Evolutionary conservation across 257 asterid species (phyloP).

Genomic region (Catharanthus roseus): DNA sequence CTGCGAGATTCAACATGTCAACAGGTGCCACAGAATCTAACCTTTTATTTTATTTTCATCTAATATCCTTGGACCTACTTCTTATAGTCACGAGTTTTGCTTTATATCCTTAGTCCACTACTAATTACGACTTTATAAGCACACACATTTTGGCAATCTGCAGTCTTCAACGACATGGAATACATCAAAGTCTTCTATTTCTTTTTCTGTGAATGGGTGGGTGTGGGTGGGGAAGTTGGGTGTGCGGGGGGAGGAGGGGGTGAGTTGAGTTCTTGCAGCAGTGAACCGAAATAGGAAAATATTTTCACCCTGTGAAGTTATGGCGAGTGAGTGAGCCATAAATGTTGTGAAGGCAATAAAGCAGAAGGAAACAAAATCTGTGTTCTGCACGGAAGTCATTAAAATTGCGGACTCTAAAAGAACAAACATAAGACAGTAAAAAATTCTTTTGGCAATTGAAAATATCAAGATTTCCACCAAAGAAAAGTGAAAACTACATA

Average conservation of each 20-base stretch:
- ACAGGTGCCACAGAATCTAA: not conserved
- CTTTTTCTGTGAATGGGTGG: not conserved
- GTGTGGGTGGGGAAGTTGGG: too few species aligned
- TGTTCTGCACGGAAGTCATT: not conserved
- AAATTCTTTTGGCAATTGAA: not conserved
- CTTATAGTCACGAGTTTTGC: not conserved
- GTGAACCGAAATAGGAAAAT: not conserved
- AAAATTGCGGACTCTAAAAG: not conserved
- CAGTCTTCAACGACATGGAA: not conserved
- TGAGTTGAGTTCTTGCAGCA: not conserved
- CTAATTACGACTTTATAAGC: not conserved
- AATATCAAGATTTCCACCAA: not conserved
- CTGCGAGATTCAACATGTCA: not conserved
- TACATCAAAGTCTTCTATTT: not conserved
- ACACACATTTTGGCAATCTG: not conserved
- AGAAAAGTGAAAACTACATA: not conserved
- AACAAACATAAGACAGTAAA: not conserved
- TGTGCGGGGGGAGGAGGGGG: too few species aligned
- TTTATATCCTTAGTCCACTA: not conserved
- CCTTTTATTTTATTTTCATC: not conserved
- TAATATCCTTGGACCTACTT: not conserved
- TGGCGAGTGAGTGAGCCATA: not conserved
- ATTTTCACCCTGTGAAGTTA: not conserved
- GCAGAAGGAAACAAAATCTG: slow-evolving; percentile 2
- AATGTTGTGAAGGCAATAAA: slow-evolving; percentile 5